These are phyloP conservation scores for Areca catechu DNA, from an alignment of 176 grass and related monocot species.

Conservation along the genomic window DNA sequence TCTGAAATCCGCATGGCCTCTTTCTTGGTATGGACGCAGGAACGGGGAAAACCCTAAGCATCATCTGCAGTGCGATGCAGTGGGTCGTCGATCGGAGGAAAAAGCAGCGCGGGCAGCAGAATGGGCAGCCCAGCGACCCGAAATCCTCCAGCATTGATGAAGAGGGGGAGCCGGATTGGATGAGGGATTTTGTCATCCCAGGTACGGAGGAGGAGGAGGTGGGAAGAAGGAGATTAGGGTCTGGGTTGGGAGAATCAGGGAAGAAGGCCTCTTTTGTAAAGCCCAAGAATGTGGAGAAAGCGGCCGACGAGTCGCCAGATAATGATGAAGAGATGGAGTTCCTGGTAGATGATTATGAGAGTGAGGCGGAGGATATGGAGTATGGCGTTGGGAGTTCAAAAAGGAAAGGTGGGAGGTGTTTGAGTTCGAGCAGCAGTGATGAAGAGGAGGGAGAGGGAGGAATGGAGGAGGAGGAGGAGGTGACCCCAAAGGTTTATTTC, in stretches of 20 bases:
- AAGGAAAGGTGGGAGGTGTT: conserved; percentile 31
- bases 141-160: conserved; percentile 10
- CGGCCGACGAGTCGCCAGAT: not conserved
- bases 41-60: conserved; percentile 90
- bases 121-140: not conserved
- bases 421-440: conserved; percentile 36
- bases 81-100: conserved; percentile 61
- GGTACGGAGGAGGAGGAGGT: conserved; percentile 27
- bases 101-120: not conserved
- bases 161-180: conserved; percentile 78
- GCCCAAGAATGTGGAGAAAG: conserved; percentile 11
- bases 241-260: not conserved
- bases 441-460: conserved; percentile 32
- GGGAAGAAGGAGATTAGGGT: conserved; percentile 9
- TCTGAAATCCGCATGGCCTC: not conserved
- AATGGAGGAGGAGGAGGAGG: conserved; percentile 52
- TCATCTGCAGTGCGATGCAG: conserved; percentile 84
- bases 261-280: conserved; percentile 1
- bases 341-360: conserved; percentile 72
- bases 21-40: conserved; percentile 27
- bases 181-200: conserved; percentile 57
- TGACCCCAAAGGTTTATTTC: conserved; percentile 80
- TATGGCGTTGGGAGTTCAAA: conserved; percentile 11
- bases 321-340: conserved; percentile 44
- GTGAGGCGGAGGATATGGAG: conserved; percentile 24